Conservation (phyloP, 129 eudicot species). For the Flaveria sonorensis region DNA sequence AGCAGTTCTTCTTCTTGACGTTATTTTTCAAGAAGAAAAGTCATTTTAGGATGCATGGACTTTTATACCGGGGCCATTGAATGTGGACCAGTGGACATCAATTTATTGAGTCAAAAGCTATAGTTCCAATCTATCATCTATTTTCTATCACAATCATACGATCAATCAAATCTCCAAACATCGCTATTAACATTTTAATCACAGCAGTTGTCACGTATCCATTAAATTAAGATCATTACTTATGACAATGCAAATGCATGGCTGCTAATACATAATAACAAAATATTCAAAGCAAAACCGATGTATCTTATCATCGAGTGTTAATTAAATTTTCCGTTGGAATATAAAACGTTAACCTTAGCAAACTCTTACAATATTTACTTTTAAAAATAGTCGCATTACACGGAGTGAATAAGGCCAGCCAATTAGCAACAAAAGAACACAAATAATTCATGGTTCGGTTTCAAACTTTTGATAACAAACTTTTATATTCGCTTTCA, state of each 20-base stretch:
- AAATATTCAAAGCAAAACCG: not conserved
- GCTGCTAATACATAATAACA: slow-evolving; percentile 16
- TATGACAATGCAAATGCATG: slow-evolving; percentile 11
- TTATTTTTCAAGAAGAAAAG: not conserved
- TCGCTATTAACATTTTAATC: slow-evolving; percentile 38
- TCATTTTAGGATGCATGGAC: slow-evolving; percentile 17
- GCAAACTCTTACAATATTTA: too few relatives aligned
- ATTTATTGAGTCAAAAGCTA: slow-evolving; percentile 33
- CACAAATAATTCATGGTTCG: too few relatives aligned
- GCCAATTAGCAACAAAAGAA: too few relatives aligned
- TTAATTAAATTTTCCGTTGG: not conserved
- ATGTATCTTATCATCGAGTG: not conserved
- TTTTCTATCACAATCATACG: slow-evolving; percentile 13
- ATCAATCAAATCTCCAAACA: slow-evolving; percentile 30
- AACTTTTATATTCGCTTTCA: too few relatives aligned
- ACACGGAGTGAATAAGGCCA: too few relatives aligned
- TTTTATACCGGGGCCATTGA: slow-evolving; percentile 28
- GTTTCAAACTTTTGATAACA: too few relatives aligned
- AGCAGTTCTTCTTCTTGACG: slow-evolving; percentile 6
- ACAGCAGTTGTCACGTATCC: slow-evolving; percentile 34
- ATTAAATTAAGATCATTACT: slow-evolving; percentile 12
- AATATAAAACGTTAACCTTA: too few relatives aligned
- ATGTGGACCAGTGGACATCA: slow-evolving; percentile 38
- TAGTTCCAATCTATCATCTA: slow-evolving; percentile 16
- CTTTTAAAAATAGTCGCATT: too few relatives aligned